phyloP scores from a whole-genome alignment of 441 rosid genomes.

The Croton setiger region DNA sequence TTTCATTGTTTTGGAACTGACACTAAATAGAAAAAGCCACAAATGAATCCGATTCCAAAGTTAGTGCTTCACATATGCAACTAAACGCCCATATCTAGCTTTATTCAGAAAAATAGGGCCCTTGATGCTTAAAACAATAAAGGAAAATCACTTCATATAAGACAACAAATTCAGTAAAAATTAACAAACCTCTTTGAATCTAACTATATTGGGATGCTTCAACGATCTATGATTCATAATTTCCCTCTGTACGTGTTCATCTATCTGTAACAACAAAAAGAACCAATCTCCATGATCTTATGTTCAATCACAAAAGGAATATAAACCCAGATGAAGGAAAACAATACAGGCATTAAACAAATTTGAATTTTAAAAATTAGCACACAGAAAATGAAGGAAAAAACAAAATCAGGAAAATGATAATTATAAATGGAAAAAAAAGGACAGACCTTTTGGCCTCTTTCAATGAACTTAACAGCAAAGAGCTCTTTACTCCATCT shows the following conservation, averaged over 20 bases:
- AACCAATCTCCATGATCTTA: constrained; percentile 5
- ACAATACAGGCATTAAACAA: not conserved
- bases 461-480: constrained; percentile 62
- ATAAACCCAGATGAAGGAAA: constrained; percentile 4
- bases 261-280: constrained; percentile 40
- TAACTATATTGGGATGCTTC: constrained; percentile 58
- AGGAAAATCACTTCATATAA: not conserved
- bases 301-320: constrained; percentile 1
- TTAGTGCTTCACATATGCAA: not conserved
- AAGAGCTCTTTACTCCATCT: constrained; percentile 41
- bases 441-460: constrained; percentile 54
- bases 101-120: not conserved
- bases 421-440: not conserved
- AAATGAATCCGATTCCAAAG: not conserved
- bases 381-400: not conserved
- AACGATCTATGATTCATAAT: constrained; percentile 56
- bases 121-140: not conserved
- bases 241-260: constrained; percentile 54
- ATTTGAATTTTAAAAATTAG: not conserved
- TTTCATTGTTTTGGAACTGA: not conserved
- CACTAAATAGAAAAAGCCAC: not conserved
- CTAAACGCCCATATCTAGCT: not conserved
- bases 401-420: not conserved
- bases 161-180: not conserved
- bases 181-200: constrained; percentile 48